Evolutionary conservation across 2,329 filamentous ascomycete species (phyloP), one percentile per base, ranked within the genome.

Genomic region (Leptographium lundbergii): DNA sequence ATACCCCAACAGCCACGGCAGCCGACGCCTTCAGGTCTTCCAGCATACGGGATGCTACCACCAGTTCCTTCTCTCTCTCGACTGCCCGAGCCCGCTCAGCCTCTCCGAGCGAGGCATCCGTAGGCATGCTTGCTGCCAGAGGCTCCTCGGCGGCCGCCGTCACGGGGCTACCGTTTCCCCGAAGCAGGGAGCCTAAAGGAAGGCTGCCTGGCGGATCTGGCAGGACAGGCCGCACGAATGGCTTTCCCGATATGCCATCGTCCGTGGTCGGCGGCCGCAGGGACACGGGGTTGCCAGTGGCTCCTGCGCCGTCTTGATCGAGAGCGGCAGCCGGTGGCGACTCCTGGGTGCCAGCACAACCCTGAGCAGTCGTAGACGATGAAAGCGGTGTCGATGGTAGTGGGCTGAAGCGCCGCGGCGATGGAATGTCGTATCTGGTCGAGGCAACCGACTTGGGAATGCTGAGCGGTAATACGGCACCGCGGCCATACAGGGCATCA

Each of bases 1-100:
- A 95, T 6, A 94, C 78, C 0, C 94, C 94, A 1, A 97, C 92
- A 4, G 91, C 84, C 2, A 97, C 85, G 60, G 87, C 84, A 6
- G 71, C 67, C 39, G 61, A 71, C 5, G 22, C 24, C 13, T 24
- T 50, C 22, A 59, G 25, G 14, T 5, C 29, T 47, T 36, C 34
- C 19, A 63, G 56, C 3, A 36, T 24, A 4, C 3, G 22, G 2
- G 53, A 36, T 2, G 60, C 32, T 13, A 24, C 34, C 4, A 11
- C 52, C 32, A 54, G 47, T 6, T 25, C 47, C 47, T 50, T 24
- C 13, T 22, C 22, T 13, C 11, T 25, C 24, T 22, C 13, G 22
- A 9, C 47, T 10, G 47, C 4, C 47, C 13, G 22, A 6, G 47
- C 22, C 5, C 24, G 22, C 13, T 25, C 22, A 9, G 22, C n/a